Conservation (phyloP, 768 basidiomycete genomes). For the Coprinopsis strossmayeri region DNA sequence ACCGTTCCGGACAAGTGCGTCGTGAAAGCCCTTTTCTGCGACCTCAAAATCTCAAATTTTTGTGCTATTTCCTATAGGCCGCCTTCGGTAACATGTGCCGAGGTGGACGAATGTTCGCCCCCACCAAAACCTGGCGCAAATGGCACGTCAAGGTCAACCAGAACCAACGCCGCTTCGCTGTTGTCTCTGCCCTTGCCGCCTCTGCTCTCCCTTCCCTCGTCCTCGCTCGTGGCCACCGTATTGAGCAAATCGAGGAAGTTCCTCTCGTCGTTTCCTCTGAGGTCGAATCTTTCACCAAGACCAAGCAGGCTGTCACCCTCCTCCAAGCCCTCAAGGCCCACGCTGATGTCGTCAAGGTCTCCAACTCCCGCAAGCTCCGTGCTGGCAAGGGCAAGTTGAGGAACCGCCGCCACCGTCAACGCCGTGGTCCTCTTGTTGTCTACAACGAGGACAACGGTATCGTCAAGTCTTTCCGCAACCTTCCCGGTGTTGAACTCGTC, state of each 20-base stretch:
- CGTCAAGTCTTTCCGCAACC: conserved; percentile 97
- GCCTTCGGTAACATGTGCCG: conserved; percentile 99
- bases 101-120: conserved; percentile 99
- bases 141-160: conserved; percentile 99
- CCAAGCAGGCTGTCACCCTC: conserved; percentile 92
- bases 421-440: conserved; percentile 94
- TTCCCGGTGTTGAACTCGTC: conserved; percentile 96
- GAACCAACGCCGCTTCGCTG: conserved; percentile 97
- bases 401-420: conserved; percentile 93
- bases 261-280: conserved; percentile 82
- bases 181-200: conserved; percentile 95
- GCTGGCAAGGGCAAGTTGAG: conserved; percentile 97
- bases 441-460: conserved; percentile 98
- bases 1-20: conserved; percentile 91
- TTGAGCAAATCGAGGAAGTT: conserved; percentile 95
- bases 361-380: conserved; percentile 93
- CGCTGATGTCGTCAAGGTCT: conserved; percentile 91
- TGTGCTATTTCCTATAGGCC: conserved; percentile 48
- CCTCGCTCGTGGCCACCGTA: conserved; percentile 97
- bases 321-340: conserved; percentile 89
- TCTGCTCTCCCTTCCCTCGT: conserved; percentile 97
- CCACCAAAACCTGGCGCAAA: conserved; percentile 98
- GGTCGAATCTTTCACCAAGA: conserved; percentile 88
- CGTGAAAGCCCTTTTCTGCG: background rate
- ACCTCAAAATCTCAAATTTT: background rate